These are phyloP conservation scores for Metarhizium robertsii DNA, from an alignment of 2,329 filamentous ascomycete species.

Conservation along the genomic window DNA sequence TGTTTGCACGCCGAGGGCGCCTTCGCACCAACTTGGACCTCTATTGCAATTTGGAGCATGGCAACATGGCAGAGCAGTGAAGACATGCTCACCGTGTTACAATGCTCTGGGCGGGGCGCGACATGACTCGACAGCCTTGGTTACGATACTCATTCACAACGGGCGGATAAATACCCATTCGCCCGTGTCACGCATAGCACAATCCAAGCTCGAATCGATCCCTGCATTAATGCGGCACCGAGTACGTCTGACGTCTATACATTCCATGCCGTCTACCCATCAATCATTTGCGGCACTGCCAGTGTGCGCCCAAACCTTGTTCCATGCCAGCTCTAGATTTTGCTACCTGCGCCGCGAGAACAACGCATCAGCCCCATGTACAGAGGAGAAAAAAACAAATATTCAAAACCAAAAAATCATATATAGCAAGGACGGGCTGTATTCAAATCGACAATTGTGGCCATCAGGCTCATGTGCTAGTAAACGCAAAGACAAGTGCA, in stretches of 20 bases:
- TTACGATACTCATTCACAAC: not conserved
- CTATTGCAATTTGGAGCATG: too few relatives aligned
- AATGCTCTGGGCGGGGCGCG: too few relatives aligned
- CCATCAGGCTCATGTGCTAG: not conserved
- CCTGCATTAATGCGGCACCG: not conserved
- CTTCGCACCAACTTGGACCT: too few relatives aligned
- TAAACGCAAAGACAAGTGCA: not conserved
- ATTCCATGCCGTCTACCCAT: not conserved
- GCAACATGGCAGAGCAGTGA: too few relatives aligned
- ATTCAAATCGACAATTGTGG: not conserved
- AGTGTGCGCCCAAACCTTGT: not conserved
- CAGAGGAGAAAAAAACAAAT: not conserved
- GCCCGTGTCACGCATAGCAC: not conserved
- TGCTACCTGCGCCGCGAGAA: slow-evolving; percentile 2
- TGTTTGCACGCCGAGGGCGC: too few relatives aligned
- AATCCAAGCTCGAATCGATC: not conserved
- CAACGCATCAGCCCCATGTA: not conserved
- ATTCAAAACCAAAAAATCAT: not conserved
- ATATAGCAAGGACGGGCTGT: not conserved
- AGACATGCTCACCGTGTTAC: too few relatives aligned
- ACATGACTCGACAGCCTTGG: too few relatives aligned
- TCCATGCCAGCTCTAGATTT: not conserved
- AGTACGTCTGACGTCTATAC: not conserved
- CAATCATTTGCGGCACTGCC: not conserved
- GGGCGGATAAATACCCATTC: not conserved